Percentiles rank a stretch among this genome's conserved stretches.
Conservation (phyloP, 176 grass and related monocot species). For the Phragmites australis region DNA sequence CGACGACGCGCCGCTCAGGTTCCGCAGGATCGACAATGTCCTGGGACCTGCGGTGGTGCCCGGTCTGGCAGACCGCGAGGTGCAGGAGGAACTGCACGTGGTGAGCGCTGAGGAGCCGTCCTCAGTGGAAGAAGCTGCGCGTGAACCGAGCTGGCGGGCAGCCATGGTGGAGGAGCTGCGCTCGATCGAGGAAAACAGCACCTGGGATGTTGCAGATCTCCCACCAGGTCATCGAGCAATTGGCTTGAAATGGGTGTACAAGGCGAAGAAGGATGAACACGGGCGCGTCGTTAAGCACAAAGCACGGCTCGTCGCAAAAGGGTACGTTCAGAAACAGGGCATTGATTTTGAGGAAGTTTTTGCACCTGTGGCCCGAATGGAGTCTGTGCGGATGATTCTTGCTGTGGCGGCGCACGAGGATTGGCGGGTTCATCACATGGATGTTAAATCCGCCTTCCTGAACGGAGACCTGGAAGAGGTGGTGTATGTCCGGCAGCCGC, state of each 20-base stretch:
- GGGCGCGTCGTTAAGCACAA: background rate
- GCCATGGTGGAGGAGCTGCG: background rate
- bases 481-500: too few species aligned
- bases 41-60: background rate
- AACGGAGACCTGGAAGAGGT: too few species aligned
- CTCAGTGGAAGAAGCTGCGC: background rate
- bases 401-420: too few species aligned
- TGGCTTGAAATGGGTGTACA: background rate
- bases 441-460: too few species aligned
- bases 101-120: background rate
- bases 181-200: background rate
- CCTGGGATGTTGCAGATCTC: background rate
- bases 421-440: too few species aligned
- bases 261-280: background rate
- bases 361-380: too few species aligned
- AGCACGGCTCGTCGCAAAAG: too few species aligned
- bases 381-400: too few species aligned
- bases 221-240: background rate
- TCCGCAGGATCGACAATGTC: background rate
- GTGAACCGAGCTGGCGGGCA: fast-evolving
- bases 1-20: background rate
- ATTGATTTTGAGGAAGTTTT: too few species aligned
- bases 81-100: background rate
- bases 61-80: background rate
- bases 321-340: too few species aligned